Percentiles rank a stretch among this genome's conserved stretches.
phyloP scores from a whole-genome alignment of 2,329 filamentous ascomycete species.

The Colletotrichum euphorbiae region DNA sequence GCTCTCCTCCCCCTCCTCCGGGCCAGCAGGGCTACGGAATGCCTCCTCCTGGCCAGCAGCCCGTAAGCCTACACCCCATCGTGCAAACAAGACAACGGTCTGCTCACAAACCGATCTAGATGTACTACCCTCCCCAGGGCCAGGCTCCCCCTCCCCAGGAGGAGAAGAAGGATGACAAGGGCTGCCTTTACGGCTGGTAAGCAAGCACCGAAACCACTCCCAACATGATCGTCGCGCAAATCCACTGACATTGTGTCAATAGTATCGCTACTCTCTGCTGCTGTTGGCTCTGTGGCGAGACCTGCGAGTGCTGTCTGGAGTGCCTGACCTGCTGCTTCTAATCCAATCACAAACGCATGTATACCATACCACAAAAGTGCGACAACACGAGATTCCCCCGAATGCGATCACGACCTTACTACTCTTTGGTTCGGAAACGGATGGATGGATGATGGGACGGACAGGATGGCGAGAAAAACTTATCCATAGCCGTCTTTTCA shows the following conservation, averaged over 20 bases:
- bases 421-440: conserved; percentile 17
- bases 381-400: conserved; percentile 13
- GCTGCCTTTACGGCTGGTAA: conserved; percentile 55
- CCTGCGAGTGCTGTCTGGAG: conserved; percentile 57
- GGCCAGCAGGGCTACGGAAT: conserved; percentile 41
- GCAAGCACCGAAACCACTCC: background rate
- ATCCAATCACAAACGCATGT: conserved; percentile 17
- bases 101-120: conserved; percentile 27
- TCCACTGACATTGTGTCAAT: conserved; percentile 6
- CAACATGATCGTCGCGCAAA: background rate
- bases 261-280: conserved; percentile 57
- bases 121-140: conserved; percentile 46
- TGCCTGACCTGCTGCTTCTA: conserved; percentile 55
- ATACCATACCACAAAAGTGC: conserved; percentile 16
- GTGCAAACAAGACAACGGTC: background rate
- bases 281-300: conserved; percentile 58
- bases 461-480: background rate
- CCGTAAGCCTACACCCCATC: conserved; percentile 20
- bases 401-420: conserved; percentile 33
- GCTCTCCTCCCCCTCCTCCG: conserved; percentile 40
- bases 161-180: conserved; percentile 56
- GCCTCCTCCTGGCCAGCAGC: conserved; percentile 41
- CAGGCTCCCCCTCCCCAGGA: conserved; percentile 48
- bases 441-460: conserved; percentile 15
- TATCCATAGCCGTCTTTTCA: background rate